Evolutionary conservation across 2,329 filamentous ascomycete species (phyloP).

Genomic region (Lomentospora prolificans): DNA sequence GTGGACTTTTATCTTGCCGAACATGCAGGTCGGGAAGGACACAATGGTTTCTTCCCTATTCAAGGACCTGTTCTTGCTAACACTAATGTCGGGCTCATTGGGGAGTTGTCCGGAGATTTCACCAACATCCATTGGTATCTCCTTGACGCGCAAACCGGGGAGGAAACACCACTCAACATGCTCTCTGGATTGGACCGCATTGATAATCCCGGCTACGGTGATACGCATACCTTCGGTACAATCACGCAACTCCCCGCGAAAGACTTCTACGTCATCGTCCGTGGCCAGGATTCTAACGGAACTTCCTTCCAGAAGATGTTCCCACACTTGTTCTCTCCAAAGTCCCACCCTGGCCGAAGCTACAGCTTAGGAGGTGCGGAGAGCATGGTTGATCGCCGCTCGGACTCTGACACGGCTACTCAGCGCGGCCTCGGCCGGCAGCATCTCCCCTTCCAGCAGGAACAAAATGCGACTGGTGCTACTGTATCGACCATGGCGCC

Average conservation of each 20-base stretch:
- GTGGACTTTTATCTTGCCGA: slow-evolving; percentile 11
- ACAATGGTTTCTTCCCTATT: slow-evolving; percentile 12
- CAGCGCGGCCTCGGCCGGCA: neutral
- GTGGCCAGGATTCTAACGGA: neutral
- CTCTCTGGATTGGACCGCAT: neutral
- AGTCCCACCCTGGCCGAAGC: neutral
- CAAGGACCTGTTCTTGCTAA: slow-evolving; percentile 5
- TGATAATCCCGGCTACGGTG: neutral
- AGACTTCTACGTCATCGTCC: slow-evolving; percentile 5
- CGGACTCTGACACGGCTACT: neutral
- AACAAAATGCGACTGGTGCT: neutral
- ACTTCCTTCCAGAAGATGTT: neutral
- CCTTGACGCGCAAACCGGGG: slow-evolving; percentile 1
- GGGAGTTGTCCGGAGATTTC: slow-evolving; percentile 9
- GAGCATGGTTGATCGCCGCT: neutral
- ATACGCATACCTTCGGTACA: neutral
- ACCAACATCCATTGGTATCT: neutral
- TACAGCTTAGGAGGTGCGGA: neutral
- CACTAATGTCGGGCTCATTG: slow-evolving; percentile 7
- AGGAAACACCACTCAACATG: neutral
- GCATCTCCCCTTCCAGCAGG: no score
- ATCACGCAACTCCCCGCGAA: neutral
- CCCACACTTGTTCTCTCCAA: neutral
- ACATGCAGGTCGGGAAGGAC: slow-evolving; percentile 9
- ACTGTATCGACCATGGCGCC: neutral